Evolutionary conservation across 2,329 filamentous ascomycete species (phyloP).

Genomic region (Cercospora sp.): DNA sequence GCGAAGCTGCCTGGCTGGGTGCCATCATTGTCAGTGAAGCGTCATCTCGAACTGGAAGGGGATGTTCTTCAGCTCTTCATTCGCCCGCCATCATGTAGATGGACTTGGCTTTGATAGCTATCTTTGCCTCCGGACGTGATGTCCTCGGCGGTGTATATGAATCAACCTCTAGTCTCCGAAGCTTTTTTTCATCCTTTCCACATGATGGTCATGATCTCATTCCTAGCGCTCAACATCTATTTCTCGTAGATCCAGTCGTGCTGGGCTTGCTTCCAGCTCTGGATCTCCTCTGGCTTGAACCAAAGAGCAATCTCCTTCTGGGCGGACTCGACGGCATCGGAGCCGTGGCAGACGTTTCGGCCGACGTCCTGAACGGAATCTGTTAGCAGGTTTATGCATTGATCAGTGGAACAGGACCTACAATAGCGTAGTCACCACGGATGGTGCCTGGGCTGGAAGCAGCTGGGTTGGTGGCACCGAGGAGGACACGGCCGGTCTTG

Average conservation of each 20-base stretch:
- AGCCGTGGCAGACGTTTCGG: constrained; percentile 99
- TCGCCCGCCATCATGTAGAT: not conserved
- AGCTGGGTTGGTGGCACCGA: constrained; percentile 98
- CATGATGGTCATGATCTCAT: constrained; percentile 6
- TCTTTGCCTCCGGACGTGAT: not conserved
- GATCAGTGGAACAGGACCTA: constrained; percentile 33
- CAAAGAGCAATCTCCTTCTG: constrained; percentile 99
- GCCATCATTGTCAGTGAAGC: not conserved
- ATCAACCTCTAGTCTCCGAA: not conserved
- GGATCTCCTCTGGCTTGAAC: constrained; percentile 88
- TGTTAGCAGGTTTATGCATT: not conserved
- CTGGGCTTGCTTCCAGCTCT: constrained; percentile 80
- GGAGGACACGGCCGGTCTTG: constrained; percentile 95
- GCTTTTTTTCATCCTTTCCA: constrained; percentile 2
- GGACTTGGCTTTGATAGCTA: not conserved
- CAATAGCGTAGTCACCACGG: constrained; percentile 87
- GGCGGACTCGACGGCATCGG: constrained; percentile 96
- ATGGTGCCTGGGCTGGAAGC: constrained; percentile 95
- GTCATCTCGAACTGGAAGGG: not conserved
- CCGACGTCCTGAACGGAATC: constrained; percentile 63
- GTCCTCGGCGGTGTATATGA: not conserved
- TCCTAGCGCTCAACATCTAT: constrained; percentile 38
- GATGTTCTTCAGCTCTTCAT: not conserved
- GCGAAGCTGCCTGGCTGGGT: not conserved
- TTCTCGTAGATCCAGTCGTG: constrained; percentile 99